These are phyloP conservation scores for Hymenoscyphus albidus DNA, from an alignment of 2,329 filamentous ascomycete species.

Conservation along the genomic window DNA sequence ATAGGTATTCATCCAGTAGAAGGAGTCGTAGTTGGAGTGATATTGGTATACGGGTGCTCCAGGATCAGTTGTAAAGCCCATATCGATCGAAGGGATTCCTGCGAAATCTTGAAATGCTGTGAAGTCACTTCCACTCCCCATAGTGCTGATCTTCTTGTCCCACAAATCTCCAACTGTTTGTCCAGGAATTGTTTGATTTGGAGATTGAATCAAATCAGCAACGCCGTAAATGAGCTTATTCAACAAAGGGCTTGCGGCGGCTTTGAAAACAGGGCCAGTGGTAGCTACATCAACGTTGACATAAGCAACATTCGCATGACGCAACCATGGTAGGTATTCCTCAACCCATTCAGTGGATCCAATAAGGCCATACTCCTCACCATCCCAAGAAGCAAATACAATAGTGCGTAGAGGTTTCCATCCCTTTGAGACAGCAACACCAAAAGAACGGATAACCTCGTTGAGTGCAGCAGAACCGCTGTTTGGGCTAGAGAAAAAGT, in stretches of 20 bases:
- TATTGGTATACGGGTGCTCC: conserved; percentile 63
- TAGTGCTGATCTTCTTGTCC: conserved; percentile 50
- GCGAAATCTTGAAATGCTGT: conserved; percentile 61
- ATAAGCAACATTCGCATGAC: conserved; percentile 65
- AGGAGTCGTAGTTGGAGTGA: conserved; percentile 81
- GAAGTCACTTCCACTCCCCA: conserved; percentile 65
- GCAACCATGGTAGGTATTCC: conserved; percentile 74
- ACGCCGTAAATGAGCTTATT: conserved; percentile 59
- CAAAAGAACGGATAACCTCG: conserved; percentile 73
- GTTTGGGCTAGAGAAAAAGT: conserved; percentile 51
- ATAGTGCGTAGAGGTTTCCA: conserved; percentile 88
- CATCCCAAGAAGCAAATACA: conserved; percentile 75
- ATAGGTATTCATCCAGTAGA: conserved; percentile 76
- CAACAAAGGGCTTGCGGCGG: conserved; percentile 58
- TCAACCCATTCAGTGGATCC: conserved; percentile 87
- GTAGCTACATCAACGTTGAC: conserved; percentile 75
- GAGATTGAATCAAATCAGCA: conserved; percentile 45
- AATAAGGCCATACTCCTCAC: conserved; percentile 74
- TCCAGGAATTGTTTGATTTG: conserved; percentile 38
- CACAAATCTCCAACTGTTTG: conserved; percentile 43
- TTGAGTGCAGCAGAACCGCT: conserved; percentile 76
- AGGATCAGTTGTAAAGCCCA: conserved; percentile 44
- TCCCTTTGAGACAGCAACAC: conserved; percentile 64
- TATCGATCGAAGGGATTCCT: conserved; percentile 50
- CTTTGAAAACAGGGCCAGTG: conserved; percentile 52